Evolutionary conservation across 2,329 filamentous ascomycete species (phyloP).

Genomic region (Clonostachys byssicola): DNA sequence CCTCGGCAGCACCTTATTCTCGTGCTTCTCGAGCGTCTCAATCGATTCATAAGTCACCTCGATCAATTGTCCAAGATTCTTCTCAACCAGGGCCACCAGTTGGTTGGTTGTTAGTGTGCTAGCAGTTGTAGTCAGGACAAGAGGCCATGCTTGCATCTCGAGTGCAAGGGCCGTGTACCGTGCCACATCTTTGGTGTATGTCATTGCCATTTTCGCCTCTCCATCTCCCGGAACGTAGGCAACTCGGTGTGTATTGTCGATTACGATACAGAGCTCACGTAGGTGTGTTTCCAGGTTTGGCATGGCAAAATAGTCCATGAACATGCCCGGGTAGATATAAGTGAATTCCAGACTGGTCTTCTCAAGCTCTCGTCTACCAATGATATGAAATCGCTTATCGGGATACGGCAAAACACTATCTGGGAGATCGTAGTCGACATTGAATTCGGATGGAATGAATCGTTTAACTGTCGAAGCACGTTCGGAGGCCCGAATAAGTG

Average conservation of each 20-base stretch:
- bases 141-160: slow-evolving; percentile 19
- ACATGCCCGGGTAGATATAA: slow-evolving; percentile 27
- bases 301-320: slow-evolving; percentile 28
- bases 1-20: slow-evolving; percentile 12
- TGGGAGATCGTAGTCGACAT: slow-evolving; percentile 25
- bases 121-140: slow-evolving; percentile 15
- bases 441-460: slow-evolving; percentile 31
- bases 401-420: slow-evolving; percentile 23
- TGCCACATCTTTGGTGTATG: slow-evolving; percentile 20
- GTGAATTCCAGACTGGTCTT: slow-evolving; percentile 20
- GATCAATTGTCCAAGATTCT: slow-evolving; percentile 17
- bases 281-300: slow-evolving; percentile 15
- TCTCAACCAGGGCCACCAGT: slow-evolving; percentile 20
- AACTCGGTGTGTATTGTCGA: slow-evolving; percentile 15
- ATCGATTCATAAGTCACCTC: slow-evolving; percentile 18
- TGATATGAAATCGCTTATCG: slow-evolving; percentile 20
- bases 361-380: slow-evolving; percentile 17
- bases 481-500: slow-evolving; percentile 24
- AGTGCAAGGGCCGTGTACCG: slow-evolving; percentile 20
- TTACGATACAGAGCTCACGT: slow-evolving; percentile 18
- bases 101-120: slow-evolving; percentile 20
- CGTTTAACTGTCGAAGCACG: slow-evolving; percentile 17
- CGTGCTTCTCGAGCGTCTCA: slow-evolving; percentile 11
- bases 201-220: slow-evolving; percentile 20
- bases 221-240: slow-evolving; percentile 22